Evolutionary conservation across 192 early-diverging fungal genomes (phyloP), one percentile per base, ranked within the genome.

Genomic region (Chytriomyces sp.): DNA sequence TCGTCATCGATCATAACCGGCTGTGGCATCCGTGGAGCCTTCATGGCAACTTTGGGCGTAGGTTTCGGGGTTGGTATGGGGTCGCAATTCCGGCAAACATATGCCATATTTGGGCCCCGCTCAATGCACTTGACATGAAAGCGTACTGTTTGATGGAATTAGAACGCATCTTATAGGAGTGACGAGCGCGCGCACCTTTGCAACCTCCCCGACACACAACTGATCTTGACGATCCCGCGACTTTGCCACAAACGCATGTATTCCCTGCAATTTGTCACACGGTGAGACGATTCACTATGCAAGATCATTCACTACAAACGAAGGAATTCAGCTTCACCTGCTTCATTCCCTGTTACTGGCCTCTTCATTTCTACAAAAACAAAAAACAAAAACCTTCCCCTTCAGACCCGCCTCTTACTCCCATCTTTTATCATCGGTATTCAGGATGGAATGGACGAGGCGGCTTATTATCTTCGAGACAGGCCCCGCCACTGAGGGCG

Each of bases 201-300:
- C 62, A 64, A 12, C 22, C 44, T 14, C 44, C 28, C 5, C 62
- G 37, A 64, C 62, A 64, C 8, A 64, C 19, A 25, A 34, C 62
- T 28, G 62, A 64, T 44, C 62, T 32, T 44, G 62, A 64, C 7
- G 40, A 7, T 6, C 62, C 62, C 39, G 62, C 62, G 30, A 64
- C 62, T 64, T 64, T 64, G 25, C 62, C 62, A 28, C 62, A 64
- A 6, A 64, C 17, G 28, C 62, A 64, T 8, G 62, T 22, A 22
- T n/a, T n/a, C 44, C 44, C 44, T 49, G 14, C 44, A n/a, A 22
- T 3, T n/a, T n/a, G n/a, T n/a, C n/a, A n/a, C n/a, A n/a, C n/a
- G n/a, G n/a, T n/a, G n/a, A n/a, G n/a, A n/a, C n/a, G n/a, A n/a
- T n/a, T n/a, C n/a, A n/a, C n/a, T n/a, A n/a, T n/a, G n/a, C n/a